A percentile compares a stretch with the other conserved stretches of the same genome.
phyloP scores from a whole-genome alignment of 202 grass and related monocot species.

The Digitaria exilis region DNA sequence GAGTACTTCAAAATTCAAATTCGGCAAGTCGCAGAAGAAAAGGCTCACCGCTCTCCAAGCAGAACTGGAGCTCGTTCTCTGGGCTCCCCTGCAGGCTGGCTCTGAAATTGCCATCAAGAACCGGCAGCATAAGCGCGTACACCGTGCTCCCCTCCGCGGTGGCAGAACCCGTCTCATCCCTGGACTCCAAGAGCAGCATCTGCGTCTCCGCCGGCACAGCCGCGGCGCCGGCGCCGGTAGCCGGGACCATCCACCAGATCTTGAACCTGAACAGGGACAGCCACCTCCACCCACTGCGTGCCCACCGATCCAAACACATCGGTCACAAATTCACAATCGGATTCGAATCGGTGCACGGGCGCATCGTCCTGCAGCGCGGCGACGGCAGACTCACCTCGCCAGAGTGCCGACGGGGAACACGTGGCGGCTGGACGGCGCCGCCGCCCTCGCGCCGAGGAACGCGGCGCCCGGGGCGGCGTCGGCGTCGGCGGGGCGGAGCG shows the following conservation, averaged over 20 bases:
- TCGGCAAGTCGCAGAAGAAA: background rate
- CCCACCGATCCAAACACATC: background rate
- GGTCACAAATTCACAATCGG: conserved; percentile 9
- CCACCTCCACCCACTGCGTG: conserved; percentile 54
- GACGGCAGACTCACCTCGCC: conserved; percentile 19
- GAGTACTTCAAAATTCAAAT: background rate
- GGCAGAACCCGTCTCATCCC: background rate
- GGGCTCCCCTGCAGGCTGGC: conserved; percentile 53
- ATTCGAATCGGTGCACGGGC: background rate
- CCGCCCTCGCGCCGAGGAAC: conserved; percentile 46
- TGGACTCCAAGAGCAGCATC: too few relatives aligned
- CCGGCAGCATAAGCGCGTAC: conserved; percentile 52
- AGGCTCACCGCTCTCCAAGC: conserved; percentile 53
- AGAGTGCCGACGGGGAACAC: conserved; percentile 49
- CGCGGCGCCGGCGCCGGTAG: background rate
- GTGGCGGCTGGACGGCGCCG: conserved; percentile 45
- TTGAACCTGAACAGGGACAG: conserved; percentile 48
- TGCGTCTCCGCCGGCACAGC: too few relatives aligned
- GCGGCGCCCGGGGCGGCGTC: conserved; percentile 27
- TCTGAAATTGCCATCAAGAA: conserved; percentile 44
- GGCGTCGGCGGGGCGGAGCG: conserved; percentile 2
- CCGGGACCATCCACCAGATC: conserved; percentile 63
- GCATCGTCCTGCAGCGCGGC: background rate
- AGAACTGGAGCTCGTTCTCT: conserved; percentile 50
- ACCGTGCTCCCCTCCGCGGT: background rate